These are phyloP conservation scores for Keithomyces neogunnii DNA, from an alignment of 2,329 filamentous ascomycete species.

Conservation along the genomic window DNA sequence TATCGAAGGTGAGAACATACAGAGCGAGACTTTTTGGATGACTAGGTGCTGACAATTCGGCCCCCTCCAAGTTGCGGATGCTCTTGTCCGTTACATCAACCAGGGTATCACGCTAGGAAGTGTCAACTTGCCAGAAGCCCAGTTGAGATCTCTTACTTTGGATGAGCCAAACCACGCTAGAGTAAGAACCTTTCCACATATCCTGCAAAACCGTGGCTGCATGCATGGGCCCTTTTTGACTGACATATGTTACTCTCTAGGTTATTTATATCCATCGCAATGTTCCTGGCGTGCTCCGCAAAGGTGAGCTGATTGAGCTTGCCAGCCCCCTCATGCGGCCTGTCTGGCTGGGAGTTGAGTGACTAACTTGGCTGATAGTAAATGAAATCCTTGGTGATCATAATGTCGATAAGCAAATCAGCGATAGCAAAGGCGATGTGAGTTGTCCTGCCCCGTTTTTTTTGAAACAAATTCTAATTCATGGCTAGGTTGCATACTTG, in stretches of 20 bases:
- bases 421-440: constrained; percentile 86
- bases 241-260: constrained; percentile 23
- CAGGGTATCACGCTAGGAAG: constrained; percentile 84
- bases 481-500: constrained; percentile 67
- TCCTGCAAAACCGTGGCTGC: neutral
- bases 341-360: neutral
- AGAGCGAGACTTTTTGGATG: neutral
- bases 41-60: neutral
- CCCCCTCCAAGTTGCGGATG: constrained; percentile 56
- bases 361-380: constrained; percentile 39
- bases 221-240: neutral
- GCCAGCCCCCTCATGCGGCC: neutral
- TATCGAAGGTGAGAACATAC: constrained; percentile 54
- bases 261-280: constrained; percentile 97
- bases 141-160: constrained; percentile 77
- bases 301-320: constrained; percentile 42
- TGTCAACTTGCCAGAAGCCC: constrained; percentile 95
- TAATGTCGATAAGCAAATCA: constrained; percentile 99
- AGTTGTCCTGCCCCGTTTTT: constrained; percentile 15
- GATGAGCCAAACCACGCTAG: constrained; percentile 86
- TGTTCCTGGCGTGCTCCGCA: constrained; percentile 86
- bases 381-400: constrained; percentile 92
- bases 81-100: constrained; percentile 90
- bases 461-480: neutral
- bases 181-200: constrained; percentile 31